A percentile compares a stretch with the other conserved stretches of the same genome.
Conservation (phyloP, 106 monocot genomes). For the Triglochin maritima region DNA sequence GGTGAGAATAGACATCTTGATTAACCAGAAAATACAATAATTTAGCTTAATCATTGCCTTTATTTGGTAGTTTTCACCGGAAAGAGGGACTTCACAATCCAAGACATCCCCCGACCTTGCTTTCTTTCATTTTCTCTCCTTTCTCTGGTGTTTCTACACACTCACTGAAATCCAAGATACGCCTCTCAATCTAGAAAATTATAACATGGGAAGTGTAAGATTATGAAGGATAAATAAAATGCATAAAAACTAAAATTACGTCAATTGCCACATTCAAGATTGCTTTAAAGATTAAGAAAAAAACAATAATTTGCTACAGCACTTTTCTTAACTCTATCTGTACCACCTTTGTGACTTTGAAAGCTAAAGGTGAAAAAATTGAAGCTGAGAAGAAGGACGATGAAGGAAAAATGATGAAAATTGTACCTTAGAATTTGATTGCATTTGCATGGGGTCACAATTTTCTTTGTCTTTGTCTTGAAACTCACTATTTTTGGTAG, state of each 20-base stretch:
- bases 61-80: background rate
- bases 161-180: conserved; percentile 54
- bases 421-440: conserved; percentile 7
- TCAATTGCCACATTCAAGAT: background rate
- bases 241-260: background rate
- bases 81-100: background rate
- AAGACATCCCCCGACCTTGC: background rate
- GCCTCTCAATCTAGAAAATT: conserved; percentile 8
- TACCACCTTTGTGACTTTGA: background rate
- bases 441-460: conserved; percentile 4
- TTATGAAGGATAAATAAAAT: background rate
- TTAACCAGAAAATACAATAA: background rate
- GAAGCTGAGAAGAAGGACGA: background rate
- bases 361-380: background rate
- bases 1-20: background rate
- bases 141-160: conserved; percentile 28
- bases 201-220: background rate
- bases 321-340: background rate
- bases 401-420: background rate
- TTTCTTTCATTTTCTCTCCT: conserved; percentile 9
- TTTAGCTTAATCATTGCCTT: background rate
- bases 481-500: background rate
- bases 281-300: background rate
- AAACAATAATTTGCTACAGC: background rate
- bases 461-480: conserved; percentile 8